A percentile compares a stretch with the other conserved stretches of the same genome.
phyloP scores from a whole-genome alignment of 345 rosid species.

The Clausena lansium region DNA sequence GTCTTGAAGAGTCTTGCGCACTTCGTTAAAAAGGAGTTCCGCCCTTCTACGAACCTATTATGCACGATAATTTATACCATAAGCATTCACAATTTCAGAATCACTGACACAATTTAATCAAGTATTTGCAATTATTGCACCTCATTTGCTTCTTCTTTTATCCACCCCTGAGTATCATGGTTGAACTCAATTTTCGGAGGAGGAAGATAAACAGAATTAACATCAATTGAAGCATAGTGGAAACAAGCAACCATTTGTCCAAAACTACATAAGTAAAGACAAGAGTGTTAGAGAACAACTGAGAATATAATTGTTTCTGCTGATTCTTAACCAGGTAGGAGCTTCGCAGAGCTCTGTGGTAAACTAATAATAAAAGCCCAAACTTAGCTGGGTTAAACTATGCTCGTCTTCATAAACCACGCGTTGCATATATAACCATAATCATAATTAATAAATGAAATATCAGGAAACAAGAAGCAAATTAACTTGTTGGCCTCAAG shows the following conservation, averaged over 20 bases:
- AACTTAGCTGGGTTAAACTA: not conserved
- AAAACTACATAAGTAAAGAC: constrained; percentile 49
- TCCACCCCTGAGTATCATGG: constrained; percentile 79
- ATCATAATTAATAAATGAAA: not conserved
- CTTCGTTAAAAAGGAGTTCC: constrained; percentile 63
- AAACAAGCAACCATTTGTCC: constrained; percentile 98
- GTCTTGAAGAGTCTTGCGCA: constrained; percentile 54
- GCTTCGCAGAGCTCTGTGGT: not conserved
- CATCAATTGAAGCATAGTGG: constrained; percentile 86
- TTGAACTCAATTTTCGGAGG: constrained; percentile 76
- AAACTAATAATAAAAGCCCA: not conserved
- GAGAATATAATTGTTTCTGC: constrained; percentile 8
- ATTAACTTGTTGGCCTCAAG: not conserved
- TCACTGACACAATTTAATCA: constrained; percentile 1
- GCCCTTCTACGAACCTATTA: constrained; percentile 57
- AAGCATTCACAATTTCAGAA: constrained; percentile 13
- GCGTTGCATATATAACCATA: not conserved
- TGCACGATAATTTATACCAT: constrained; percentile 17
- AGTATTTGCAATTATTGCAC: constrained; percentile 32
- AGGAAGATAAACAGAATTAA: constrained; percentile 81
- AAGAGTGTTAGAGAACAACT: constrained; percentile 26
- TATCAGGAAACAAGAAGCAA: not conserved
- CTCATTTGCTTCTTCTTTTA: constrained; percentile 75
- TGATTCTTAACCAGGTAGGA: not conserved
- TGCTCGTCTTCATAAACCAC: not conserved